A percentile compares a stretch with the other conserved stretches of the same genome.
Conservation (phyloP, 2,329 filamentous ascomycete genomes). For the Cercospora brassicicola region DNA sequence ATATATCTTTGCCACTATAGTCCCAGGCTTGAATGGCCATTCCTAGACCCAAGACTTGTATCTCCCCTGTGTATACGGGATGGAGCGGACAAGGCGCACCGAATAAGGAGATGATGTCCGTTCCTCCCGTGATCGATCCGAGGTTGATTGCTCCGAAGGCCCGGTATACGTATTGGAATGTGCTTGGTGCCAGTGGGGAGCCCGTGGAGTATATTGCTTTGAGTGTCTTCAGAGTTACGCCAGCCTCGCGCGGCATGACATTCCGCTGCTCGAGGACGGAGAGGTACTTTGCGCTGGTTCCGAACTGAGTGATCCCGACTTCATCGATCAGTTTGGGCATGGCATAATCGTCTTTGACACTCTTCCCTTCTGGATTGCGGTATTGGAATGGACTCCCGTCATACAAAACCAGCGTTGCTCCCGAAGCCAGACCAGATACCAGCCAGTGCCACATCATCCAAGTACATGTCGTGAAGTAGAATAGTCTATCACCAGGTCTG, state of each 20-base stretch:
- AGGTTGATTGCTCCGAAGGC: constrained; percentile 86
- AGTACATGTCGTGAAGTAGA: constrained; percentile 92
- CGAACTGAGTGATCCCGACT: constrained; percentile 84
- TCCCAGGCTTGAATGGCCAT: constrained; percentile 55
- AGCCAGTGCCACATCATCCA: constrained; percentile 99
- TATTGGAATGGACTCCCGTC: constrained; percentile 83
- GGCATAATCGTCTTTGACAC: constrained; percentile 69
- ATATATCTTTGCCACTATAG: constrained; percentile 59
- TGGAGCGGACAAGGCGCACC: constrained; percentile 69
- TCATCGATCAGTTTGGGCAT: constrained; percentile 80
- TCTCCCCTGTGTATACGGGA: constrained; percentile 53
- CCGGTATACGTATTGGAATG: constrained; percentile 84
- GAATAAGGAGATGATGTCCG: constrained; percentile 94
- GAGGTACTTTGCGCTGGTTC: constrained; percentile 91
- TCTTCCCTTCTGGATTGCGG: constrained; percentile 45
- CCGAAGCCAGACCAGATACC: constrained; percentile 78
- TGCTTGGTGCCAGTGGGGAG: constrained; percentile 86
- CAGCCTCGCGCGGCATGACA: constrained; percentile 58
- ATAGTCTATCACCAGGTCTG: constrained; percentile 67
- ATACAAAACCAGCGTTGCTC: constrained; percentile 82
- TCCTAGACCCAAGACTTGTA: constrained; percentile 52
- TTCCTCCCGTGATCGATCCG: constrained; percentile 90
- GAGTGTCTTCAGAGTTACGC: constrained; percentile 60
- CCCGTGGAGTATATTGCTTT: constrained; percentile 92
- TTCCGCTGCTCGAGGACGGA: constrained; percentile 81